A percentile compares a stretch with the other conserved stretches of the same genome.
These are phyloP conservation scores for Hamigera avellanea DNA, from an alignment of 495 filamentous ascomycete species.

Conservation along the genomic window DNA sequence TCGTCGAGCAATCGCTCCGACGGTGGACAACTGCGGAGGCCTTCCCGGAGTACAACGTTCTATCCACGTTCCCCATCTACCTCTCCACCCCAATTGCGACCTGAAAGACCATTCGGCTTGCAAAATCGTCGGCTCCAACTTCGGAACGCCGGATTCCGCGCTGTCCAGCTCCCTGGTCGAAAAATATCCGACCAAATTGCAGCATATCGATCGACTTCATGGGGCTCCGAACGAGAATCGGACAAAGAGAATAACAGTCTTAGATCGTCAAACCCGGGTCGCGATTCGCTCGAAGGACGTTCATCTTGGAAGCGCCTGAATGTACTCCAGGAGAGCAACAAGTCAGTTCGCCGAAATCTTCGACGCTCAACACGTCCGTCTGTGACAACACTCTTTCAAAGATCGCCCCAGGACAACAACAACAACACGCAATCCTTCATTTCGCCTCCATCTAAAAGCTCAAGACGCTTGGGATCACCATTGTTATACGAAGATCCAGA, in stretches of 20 bases:
- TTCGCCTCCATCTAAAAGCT: too few relatives aligned
- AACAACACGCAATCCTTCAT: background rate
- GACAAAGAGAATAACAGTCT: constrained; percentile 6
- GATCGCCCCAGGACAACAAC: background rate
- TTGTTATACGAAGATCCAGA: background rate
- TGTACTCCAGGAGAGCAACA: background rate
- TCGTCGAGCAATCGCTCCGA: background rate
- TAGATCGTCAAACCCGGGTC: background rate
- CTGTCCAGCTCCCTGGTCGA: constrained; percentile 9
- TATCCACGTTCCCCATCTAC: constrained; percentile 2
- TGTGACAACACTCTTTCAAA: background rate
- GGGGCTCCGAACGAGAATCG: constrained; percentile 1
- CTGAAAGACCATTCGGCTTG: constrained; percentile 9
- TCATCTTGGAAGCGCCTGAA: too few relatives aligned
- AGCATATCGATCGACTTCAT: constrained; percentile 3
- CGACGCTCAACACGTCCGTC: background rate
- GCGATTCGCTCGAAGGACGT: background rate
- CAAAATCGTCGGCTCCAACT: constrained; percentile 19
- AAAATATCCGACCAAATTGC: constrained; percentile 7
- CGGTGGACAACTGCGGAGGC: background rate
- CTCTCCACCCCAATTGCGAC: constrained; percentile 1
- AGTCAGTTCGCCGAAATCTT: background rate
- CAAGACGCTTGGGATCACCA: background rate
- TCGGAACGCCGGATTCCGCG: constrained; percentile 23
- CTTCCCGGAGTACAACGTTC: background rate